Evolutionary conservation across 2,329 filamentous ascomycete species (phyloP).

Genomic region (Tolypocladium nubicola): DNA sequence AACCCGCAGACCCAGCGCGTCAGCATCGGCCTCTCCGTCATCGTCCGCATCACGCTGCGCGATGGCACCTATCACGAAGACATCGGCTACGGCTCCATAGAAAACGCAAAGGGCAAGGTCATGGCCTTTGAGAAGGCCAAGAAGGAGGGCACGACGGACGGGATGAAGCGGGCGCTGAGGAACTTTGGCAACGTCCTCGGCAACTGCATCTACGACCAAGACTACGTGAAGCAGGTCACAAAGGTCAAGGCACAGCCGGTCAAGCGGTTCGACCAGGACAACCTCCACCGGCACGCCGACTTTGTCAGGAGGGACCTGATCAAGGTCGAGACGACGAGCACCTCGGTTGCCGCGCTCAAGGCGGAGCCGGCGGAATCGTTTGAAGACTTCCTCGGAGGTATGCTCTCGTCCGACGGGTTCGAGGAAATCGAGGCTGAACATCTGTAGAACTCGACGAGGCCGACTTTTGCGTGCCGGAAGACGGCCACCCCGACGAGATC

Average conservation of each 20-base stretch:
- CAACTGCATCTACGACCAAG: conserved; percentile 98
- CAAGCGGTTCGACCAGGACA: conserved; percentile 66
- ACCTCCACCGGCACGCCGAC: conserved; percentile 71
- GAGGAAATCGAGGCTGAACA: conserved; percentile 25
- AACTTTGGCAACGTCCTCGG: conserved; percentile 94
- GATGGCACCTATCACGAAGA: conserved; percentile 98
- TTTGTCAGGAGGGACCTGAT: conserved; percentile 51
- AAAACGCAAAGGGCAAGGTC: conserved; percentile 92
- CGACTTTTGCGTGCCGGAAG: conserved; percentile 60
- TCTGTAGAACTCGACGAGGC: conserved; percentile 61
- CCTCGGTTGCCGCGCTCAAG: conserved; percentile 11
- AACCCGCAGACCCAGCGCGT: conserved; percentile 67
- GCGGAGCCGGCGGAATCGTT: conserved; percentile 32
- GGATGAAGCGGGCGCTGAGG: conserved; percentile 75
- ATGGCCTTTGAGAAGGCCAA: conserved; percentile 97
- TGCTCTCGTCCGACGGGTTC: conserved; percentile 24
- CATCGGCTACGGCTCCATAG: conserved; percentile 90
- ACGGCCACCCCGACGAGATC: conserved; percentile 70
- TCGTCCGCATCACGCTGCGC: conserved; percentile 78
- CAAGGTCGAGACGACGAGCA: conserved; percentile 10
- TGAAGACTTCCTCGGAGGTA: conserved; percentile 40
- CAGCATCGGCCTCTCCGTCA: conserved; percentile 77
- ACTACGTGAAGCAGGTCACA: conserved; percentile 81
- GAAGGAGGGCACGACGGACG: conserved; percentile 95
- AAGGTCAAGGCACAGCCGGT: conserved; percentile 71